Percentiles rank a stretch among this genome's conserved stretches.
Conservation (phyloP, 805 yeast genomes). For the Isabelozyma heimii region DNA sequence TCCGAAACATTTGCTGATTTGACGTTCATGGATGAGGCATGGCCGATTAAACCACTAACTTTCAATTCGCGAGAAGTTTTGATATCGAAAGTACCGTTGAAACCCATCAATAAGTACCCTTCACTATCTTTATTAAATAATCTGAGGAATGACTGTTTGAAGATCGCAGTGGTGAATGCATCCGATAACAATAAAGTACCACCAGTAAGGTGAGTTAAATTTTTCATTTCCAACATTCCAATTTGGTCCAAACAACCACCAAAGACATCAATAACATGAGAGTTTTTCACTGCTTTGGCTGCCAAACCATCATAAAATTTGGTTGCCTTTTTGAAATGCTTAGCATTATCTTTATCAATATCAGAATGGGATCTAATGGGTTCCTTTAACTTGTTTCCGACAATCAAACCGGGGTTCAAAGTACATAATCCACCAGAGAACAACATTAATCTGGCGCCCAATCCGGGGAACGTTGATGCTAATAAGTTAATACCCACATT, state of each 20-base stretch:
- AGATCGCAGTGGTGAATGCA: constrained; percentile 91
- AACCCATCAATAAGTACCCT: constrained; percentile 84
- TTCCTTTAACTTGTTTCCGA: constrained; percentile 85
- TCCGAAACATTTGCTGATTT: constrained; percentile 80
- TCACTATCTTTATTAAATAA: constrained; percentile 84
- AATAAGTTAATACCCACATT: constrained; percentile 78
- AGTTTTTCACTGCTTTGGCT: constrained; percentile 62
- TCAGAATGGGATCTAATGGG: constrained; percentile 98
- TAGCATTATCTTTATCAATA: constrained; percentile 85
- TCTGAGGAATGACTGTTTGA: constrained; percentile 87
- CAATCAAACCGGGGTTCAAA: constrained; percentile 91
- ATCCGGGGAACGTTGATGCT: constrained; percentile 78
- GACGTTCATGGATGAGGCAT: constrained; percentile 71
- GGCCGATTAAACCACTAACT: constrained; percentile 91
- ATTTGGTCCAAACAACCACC: constrained; percentile 97
- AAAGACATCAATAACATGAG: constrained; percentile 84
- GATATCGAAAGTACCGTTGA: constrained; percentile 85
- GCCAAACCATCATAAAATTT: constrained; percentile 78
- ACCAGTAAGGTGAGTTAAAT: constrained; percentile 80
- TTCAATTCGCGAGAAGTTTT: constrained; percentile 85
- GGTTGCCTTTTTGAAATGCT: constrained; percentile 81
- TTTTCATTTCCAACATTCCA: constrained; percentile 92
- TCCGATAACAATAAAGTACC: constrained; percentile 87
- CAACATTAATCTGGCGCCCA: constrained; percentile 84
- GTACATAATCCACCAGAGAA: constrained; percentile 97